phyloP scores from a whole-genome alignment of 306 rosid genomes.

The Hylodesmum podocarpum region DNA sequence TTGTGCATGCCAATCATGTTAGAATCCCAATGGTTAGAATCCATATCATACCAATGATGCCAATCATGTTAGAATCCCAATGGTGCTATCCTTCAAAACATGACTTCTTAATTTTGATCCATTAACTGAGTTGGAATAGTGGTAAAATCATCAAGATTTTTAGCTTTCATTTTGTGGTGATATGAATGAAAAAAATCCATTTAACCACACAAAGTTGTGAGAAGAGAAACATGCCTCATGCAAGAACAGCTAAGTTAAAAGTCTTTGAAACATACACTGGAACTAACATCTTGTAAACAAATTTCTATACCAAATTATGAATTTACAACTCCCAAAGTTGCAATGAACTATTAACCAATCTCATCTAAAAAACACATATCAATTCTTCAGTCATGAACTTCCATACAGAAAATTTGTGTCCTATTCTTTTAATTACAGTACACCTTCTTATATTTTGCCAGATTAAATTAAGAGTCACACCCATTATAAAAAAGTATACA shows the following conservation, averaged over 20 bases:
- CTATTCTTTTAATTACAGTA: background rate
- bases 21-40: background rate
- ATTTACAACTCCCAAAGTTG: background rate
- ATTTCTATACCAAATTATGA: background rate
- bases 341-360: background rate
- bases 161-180: background rate
- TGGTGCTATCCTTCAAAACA: background rate
- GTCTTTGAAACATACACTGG: background rate
- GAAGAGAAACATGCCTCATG: slow-evolving; percentile 15
- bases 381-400: background rate
- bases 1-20: background rate
- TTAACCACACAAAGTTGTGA: slow-evolving; percentile 6
- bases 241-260: background rate
- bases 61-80: background rate
- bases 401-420: background rate
- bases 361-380: background rate
- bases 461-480: background rate
- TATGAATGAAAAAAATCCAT: slow-evolving; percentile 12
- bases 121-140: background rate
- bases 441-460: background rate
- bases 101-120: background rate
- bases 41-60: too few relatives aligned
- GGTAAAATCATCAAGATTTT: background rate
- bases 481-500: too few relatives aligned
- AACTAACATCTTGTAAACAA: background rate